Evolutionary conservation across 345 rosid species (phyloP).

Genomic region (Hypericum androsaemum): DNA sequence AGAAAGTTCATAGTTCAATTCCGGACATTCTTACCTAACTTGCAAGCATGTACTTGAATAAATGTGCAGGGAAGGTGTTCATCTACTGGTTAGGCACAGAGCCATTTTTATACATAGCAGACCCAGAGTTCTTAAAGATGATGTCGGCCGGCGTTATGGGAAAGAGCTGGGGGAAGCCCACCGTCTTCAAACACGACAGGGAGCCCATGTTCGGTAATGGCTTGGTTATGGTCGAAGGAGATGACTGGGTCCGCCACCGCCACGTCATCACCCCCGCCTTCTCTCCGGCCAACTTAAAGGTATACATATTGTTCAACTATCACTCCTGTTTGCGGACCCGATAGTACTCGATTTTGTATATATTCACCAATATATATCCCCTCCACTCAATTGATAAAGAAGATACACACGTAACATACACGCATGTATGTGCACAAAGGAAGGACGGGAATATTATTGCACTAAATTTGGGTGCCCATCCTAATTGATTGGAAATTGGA

Average conservation of each 20-base stretch:
- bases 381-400: no score
- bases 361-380: no score
- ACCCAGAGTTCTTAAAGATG: constrained; percentile 68
- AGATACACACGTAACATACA: no score
- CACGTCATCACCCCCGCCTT: constrained; percentile 84
- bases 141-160: constrained; percentile 78
- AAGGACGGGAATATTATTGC: no score
- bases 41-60: not conserved
- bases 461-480: no score
- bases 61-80: constrained; percentile 72
- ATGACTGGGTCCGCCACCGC: constrained; percentile 87
- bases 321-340: no score
- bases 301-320: constrained; percentile 13
- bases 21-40: not conserved
- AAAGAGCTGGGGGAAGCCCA: constrained; percentile 92
- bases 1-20: no score
- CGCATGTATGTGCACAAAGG: no score
- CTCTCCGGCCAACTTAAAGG: constrained; percentile 72
- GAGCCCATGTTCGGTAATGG: constrained; percentile 92
- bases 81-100: constrained; percentile 88
- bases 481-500: no score
- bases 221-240: constrained; percentile 77
- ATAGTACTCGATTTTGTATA: no score
- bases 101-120: constrained; percentile 85
- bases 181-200: constrained; percentile 69